Evolutionary conservation across 2,329 filamentous ascomycete genomes (phyloP).

Genomic region (Apiospora saccharicola): DNA sequence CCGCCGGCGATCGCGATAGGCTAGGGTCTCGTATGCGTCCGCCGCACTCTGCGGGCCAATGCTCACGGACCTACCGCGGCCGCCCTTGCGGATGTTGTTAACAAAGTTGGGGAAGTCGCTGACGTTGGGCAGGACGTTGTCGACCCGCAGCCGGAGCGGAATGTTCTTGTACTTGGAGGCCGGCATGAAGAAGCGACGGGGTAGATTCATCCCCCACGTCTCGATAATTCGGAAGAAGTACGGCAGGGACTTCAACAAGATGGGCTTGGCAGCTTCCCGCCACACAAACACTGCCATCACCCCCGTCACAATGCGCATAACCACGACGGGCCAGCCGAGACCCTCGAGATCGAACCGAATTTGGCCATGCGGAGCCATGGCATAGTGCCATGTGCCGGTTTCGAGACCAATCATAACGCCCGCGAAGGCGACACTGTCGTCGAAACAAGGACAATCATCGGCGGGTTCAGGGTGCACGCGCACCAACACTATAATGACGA

Average conservation of each 20-base stretch:
- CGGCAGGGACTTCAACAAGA: constrained; percentile 78
- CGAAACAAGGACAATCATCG: constrained; percentile 96
- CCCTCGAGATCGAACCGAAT: constrained; percentile 70
- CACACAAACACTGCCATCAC: constrained; percentile 87
- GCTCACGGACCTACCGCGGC: constrained; percentile 80
- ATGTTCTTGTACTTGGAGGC: constrained; percentile 91
- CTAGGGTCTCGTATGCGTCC: constrained; percentile 94
- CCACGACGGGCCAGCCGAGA: constrained; percentile 70
- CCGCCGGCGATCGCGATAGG: constrained; percentile 77
- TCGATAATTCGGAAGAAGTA: constrained; percentile 89
- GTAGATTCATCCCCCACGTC: constrained; percentile 78
- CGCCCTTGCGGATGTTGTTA: constrained; percentile 80
- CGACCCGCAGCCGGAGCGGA: constrained; percentile 71
- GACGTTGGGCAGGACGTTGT: constrained; percentile 91
- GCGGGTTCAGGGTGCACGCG: constrained; percentile 94
- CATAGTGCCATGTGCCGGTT: constrained; percentile 84
- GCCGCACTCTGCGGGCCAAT: constrained; percentile 95
- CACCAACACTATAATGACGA: constrained; percentile 77
- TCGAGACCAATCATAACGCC: constrained; percentile 89
- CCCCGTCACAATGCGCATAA: constrained; percentile 76
- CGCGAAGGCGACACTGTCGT: constrained; percentile 93
- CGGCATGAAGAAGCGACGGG: constrained; percentile 88
- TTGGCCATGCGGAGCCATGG: constrained; percentile 56
- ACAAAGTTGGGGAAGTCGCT: constrained; percentile 85
- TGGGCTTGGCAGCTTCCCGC: constrained; percentile 88